phyloP scores from a whole-genome alignment of 2,329 filamentous ascomycete species.

The Aspergillus sp. region DNA sequence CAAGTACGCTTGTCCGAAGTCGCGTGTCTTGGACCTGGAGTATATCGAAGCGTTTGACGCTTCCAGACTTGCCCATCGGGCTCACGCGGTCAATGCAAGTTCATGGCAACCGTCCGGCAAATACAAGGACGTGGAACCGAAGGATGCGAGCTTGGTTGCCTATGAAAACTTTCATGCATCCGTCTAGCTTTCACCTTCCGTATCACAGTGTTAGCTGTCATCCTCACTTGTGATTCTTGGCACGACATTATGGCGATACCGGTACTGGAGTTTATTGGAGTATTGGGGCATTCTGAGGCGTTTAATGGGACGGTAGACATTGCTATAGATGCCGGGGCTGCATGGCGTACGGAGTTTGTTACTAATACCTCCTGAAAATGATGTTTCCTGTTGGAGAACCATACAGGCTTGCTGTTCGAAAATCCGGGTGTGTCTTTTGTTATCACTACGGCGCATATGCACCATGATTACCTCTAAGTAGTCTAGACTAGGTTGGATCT shows the following conservation, averaged over 20 bases:
- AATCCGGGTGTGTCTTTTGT: no score
- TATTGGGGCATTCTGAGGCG: not conserved
- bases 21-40: constrained; percentile 37
- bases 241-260: not conserved
- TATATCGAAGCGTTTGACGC: constrained; percentile 28
- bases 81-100: constrained; percentile 16
- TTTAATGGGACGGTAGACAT: not conserved
- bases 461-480: no score
- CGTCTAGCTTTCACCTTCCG: not conserved
- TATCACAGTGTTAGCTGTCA: not conserved
- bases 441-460: no score
- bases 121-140: constrained; percentile 4
- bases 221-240: not conserved
- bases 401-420: no score
- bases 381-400: not conserved
- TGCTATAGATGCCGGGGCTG: not conserved
- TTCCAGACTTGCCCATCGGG: constrained; percentile 18
- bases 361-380: not conserved
- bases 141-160: constrained; percentile 6
- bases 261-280: not conserved
- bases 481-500: no score
- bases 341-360: not conserved
- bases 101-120: constrained; percentile 12
- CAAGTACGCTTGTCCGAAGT: constrained; percentile 55
- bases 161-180: constrained; percentile 8